Percentiles rank a stretch among this genome's conserved stretches.
Conservation (phyloP, 352 stramenopile genomes). For the Globisporangium barbulae region DNA sequence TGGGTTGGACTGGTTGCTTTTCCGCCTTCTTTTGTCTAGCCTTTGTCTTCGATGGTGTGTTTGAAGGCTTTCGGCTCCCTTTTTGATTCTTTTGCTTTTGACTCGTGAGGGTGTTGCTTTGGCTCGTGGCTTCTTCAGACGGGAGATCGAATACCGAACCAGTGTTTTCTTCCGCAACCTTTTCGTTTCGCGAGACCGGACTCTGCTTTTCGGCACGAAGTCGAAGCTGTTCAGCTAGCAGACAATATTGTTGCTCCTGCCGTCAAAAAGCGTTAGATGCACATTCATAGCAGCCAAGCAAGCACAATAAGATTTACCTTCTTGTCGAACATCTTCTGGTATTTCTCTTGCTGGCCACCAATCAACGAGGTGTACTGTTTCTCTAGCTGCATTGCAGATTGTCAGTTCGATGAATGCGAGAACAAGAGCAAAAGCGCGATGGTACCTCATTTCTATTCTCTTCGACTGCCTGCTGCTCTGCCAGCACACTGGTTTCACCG, state of each 20-base stretch:
- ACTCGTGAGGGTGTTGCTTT: not conserved
- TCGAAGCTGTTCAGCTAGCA: conserved; percentile 1
- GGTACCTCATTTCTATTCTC: not conserved
- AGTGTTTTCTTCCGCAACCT: not conserved
- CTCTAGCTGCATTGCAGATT: not conserved
- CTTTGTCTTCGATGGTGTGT: not conserved
- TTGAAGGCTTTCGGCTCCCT: not conserved
- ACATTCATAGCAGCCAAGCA: not conserved
- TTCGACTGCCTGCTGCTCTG: not conserved
- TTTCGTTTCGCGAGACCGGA: not conserved
- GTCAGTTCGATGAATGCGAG: not conserved
- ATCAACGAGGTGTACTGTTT: not conserved
- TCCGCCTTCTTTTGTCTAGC: not conserved
- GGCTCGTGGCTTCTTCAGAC: not conserved
- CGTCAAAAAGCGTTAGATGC: not conserved
- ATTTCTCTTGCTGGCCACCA: conserved; percentile 3
- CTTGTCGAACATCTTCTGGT: conserved; percentile 3
- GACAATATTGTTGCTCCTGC: conserved; percentile 3
- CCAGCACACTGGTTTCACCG: not conserved
- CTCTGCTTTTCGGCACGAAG: not conserved
- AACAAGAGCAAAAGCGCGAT: not conserved
- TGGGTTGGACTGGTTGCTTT: not conserved
- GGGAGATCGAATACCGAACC: conserved; percentile 3
- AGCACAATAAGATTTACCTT: conserved; percentile 5
- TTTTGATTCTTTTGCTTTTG: not conserved